A percentile compares a stretch with the other conserved stretches of the same genome.
phyloP scores from a whole-genome alignment of 768 basidiomycete species.

The Crassisporium funariophilum region DNA sequence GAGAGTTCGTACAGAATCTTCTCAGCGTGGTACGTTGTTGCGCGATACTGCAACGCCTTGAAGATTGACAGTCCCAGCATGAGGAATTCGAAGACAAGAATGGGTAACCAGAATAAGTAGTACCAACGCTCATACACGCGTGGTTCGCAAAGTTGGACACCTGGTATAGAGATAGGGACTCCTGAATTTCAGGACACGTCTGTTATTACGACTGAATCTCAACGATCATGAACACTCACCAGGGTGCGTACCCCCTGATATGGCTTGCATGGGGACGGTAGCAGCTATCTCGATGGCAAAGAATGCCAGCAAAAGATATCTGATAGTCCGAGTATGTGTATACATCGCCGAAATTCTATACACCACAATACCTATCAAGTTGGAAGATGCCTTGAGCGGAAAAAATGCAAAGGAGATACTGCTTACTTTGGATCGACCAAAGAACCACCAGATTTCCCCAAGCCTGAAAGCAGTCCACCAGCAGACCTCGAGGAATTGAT shows the following conservation, averaged over 20 bases:
- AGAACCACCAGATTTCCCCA: not conserved
- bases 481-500: too few species aligned
- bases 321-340: conserved; percentile 8
- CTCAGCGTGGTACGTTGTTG: not conserved
- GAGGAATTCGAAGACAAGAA: conserved; percentile 6
- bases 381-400: not conserved
- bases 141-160: conserved; percentile 8
- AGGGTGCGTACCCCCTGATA: not conserved
- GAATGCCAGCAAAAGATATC: not conserved
- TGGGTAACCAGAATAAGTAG: conserved; percentile 6
- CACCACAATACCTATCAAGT: conserved; percentile 7
- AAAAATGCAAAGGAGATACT: not conserved
- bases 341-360: conserved; percentile 15
- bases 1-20: not conserved
- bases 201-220: not conserved
- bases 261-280: conserved; percentile 2
- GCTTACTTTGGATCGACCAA: conserved; percentile 4
- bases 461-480: too few species aligned
- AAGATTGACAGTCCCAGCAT: conserved; percentile 2
- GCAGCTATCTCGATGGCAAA: conserved; percentile 4
- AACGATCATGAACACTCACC: not conserved
- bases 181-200: not conserved
- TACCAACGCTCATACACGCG: conserved; percentile 6
- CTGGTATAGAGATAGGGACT: conserved; percentile 7
- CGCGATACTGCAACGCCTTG: conserved; percentile 5